A percentile compares a stretch with the other conserved stretches of the same genome.
phyloP scores from a whole-genome alignment of 2,329 filamentous ascomycete genomes.

The Fusarium albosuccineum region DNA sequence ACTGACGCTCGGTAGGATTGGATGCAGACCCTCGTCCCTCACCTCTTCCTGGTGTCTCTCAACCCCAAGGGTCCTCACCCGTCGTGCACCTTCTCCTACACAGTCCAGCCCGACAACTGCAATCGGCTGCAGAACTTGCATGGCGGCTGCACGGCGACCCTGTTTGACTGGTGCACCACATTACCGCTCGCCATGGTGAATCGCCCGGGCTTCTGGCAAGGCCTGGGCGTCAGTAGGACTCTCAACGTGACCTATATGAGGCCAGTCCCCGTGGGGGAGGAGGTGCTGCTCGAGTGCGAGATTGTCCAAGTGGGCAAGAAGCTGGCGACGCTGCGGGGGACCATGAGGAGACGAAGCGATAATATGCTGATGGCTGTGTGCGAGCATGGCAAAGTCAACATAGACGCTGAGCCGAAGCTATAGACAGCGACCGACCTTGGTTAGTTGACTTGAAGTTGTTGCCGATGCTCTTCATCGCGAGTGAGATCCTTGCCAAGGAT shows the following conservation, averaged over 20 bases:
- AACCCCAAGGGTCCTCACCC: constrained; percentile 52
- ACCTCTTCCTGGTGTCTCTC: constrained; percentile 55
- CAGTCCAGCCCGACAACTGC: constrained; percentile 63
- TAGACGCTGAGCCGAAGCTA: constrained; percentile 58
- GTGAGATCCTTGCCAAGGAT: background rate
- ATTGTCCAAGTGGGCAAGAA: constrained; percentile 69
- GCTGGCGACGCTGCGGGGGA: constrained; percentile 65
- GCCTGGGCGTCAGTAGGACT: constrained; percentile 74
- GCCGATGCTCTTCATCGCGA: background rate
- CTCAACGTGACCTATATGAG: constrained; percentile 77
- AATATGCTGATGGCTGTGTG: constrained; percentile 68
- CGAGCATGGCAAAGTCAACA: constrained; percentile 75
- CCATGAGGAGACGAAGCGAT: constrained; percentile 66
- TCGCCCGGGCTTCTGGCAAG: constrained; percentile 70
- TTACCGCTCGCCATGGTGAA: constrained; percentile 68
- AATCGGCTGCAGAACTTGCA: constrained; percentile 70
- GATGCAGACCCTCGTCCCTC: constrained; percentile 57
- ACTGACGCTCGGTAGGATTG: constrained; percentile 57
- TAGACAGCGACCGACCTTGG: background rate
- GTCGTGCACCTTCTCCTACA: constrained; percentile 61
- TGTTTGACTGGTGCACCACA: constrained; percentile 77
- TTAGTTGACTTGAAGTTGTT: background rate
- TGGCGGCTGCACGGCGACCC: constrained; percentile 72
- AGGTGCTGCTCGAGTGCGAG: constrained; percentile 68
- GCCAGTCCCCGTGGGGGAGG: constrained; percentile 66